Percentiles rank a stretch among this genome's conserved stretches.
Conservation (phyloP, 2,329 filamentous ascomycete species). For the Cytospora paraplurivora region DNA sequence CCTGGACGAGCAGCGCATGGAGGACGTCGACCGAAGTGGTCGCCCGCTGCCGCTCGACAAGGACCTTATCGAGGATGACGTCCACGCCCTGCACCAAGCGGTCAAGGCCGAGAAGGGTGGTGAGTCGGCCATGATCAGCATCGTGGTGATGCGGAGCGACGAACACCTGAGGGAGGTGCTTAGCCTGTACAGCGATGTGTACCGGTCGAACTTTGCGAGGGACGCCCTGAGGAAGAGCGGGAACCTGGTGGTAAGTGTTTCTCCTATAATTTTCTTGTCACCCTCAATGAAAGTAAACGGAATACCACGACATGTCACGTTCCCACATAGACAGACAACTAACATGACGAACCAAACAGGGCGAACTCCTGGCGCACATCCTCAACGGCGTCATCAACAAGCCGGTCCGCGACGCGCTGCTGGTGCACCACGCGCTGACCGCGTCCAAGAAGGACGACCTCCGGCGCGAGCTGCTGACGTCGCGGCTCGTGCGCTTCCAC, state of each 20-base stretch:
- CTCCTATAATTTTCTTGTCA: conserved; percentile 5
- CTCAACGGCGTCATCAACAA: conserved; percentile 97
- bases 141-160: conserved; percentile 81
- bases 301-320: background rate
- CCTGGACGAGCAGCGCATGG: conserved; percentile 80
- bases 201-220: conserved; percentile 79
- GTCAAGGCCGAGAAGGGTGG: conserved; percentile 77
- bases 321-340: conserved; percentile 4
- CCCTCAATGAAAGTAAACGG: no score
- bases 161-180: conserved; percentile 80
- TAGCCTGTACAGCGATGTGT: conserved; percentile 71
- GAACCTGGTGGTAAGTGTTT: conserved; percentile 80
- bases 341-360: conserved; percentile 54
- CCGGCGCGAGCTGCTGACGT: conserved; percentile 84
- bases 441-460: conserved; percentile 70
- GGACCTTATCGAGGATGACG: conserved; percentile 68
- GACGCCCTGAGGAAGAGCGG: conserved; percentile 86
- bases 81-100: conserved; percentile 67
- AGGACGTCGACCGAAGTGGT: conserved; percentile 72
- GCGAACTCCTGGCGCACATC: conserved; percentile 91
- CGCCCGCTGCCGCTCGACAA: conserved; percentile 58
- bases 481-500: conserved; percentile 82
- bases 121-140: conserved; percentile 82
- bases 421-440: conserved; percentile 86
- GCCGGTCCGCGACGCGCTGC: conserved; percentile 86